Evolutionary conservation across 2,329 filamentous ascomycete genomes (phyloP), one percentile per base, ranked within the genome.

Genomic region (Didymella arachidicola): DNA sequence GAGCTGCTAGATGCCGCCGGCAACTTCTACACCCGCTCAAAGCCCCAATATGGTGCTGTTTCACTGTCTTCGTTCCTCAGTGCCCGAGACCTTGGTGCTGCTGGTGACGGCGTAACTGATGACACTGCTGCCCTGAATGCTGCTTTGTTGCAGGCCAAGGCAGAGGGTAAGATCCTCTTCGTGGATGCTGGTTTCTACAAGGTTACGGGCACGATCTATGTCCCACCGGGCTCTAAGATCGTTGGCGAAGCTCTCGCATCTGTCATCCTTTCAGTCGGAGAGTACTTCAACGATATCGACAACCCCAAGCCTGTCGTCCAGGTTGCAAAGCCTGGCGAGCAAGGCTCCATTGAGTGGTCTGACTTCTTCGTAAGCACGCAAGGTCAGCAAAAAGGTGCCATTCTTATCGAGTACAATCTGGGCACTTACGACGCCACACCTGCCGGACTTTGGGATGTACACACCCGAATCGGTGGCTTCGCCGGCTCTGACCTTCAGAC

Each of bases 161-260:
- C 83, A 0, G 85, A 86, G 63, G 78, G 82, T 57, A 73, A 72
- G 53, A 78, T 86, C 22, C 77, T 86, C 3, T 86, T 84, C 72
- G 81, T 87, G 62, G 84, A 87, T 64, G 83, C 85, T 36, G 84
- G 84, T 27, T 82, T 80, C 43, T 87, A 87, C 70, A 72, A 82
- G 14, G 80, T 87, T 60, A 84, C 80, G 8, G 78, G 79, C 10
- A 86, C 84, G 0, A 77, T 87, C 62, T 80, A 81, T 62, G 75
- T 87, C 4, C 84, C 84, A 11, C 89, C 89, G 77, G 85, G 92
- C 67, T 87, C 93, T 78, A 89, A 86, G 75, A 91, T 96, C 73
- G 91, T 90, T 1, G 92, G 92, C 65, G 92, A 96, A 78, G 87
- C 92, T 67, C 93, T 90, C 86, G 89, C 92, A 1, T 89, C 93